phyloP scores from a whole-genome alignment of 2,329 filamentous ascomycete genomes.

The Penicillium capsulatum region DNA sequence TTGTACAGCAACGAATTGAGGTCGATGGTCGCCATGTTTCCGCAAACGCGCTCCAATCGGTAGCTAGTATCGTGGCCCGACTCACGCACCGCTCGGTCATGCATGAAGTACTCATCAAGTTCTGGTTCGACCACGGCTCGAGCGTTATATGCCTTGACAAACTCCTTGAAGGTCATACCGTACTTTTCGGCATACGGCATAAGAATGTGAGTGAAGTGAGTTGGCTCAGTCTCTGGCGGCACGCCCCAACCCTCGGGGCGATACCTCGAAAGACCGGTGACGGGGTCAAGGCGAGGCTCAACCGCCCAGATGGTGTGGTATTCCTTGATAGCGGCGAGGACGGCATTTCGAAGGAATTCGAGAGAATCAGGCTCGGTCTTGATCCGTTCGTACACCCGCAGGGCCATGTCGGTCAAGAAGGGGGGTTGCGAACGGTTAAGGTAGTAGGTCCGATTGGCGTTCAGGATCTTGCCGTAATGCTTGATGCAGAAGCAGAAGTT shows the following conservation, averaged over 20 bases:
- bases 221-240: slow-evolving; percentile 84
- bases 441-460: slow-evolving; percentile 95
- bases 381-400: slow-evolving; percentile 90
- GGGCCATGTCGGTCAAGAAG: slow-evolving; percentile 94
- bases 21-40: slow-evolving; percentile 87
- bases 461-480: slow-evolving; percentile 97
- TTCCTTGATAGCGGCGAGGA: slow-evolving; percentile 92
- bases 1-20: slow-evolving; percentile 94
- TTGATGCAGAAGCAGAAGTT: slow-evolving; percentile 99
- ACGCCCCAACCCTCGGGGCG: slow-evolving; percentile 78
- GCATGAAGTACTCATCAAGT: slow-evolving; percentile 90
- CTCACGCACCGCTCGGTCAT: slow-evolving; percentile 92
- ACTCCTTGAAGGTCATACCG: slow-evolving; percentile 74
- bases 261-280: slow-evolving; percentile 78
- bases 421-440: slow-evolving; percentile 90
- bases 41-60: slow-evolving; percentile 81
- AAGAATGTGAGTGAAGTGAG: slow-evolving; percentile 79
- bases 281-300: slow-evolving; percentile 70
- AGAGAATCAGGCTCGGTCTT: slow-evolving; percentile 74
- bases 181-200: slow-evolving; percentile 80
- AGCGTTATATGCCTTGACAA: slow-evolving; percentile 83
- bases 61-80: slow-evolving; percentile 97
- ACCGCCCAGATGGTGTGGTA: slow-evolving; percentile 86
- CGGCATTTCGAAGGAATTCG: slow-evolving; percentile 75
- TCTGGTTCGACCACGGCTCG: slow-evolving; percentile 74